Conservation (phyloP, 2,329 filamentous ascomycete species). For the Fusarium siculi region DNA sequence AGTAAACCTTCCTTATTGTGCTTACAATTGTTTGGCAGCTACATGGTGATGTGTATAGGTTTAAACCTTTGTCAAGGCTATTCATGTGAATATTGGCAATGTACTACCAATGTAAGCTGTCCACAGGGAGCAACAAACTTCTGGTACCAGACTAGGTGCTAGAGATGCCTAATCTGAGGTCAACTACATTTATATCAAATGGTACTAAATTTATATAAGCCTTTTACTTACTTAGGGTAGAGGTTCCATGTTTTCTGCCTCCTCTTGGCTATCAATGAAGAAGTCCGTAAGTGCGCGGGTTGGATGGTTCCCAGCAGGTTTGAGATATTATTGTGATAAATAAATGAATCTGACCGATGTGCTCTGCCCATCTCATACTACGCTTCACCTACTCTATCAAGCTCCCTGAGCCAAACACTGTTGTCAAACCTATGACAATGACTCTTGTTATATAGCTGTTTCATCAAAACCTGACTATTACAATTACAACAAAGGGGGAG, state of each 20-base stretch:
- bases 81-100: constrained; percentile 1
- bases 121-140: background rate
- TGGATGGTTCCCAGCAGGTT: background rate
- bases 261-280: background rate
- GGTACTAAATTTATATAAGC: background rate
- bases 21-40: too few relatives aligned
- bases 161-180: background rate
- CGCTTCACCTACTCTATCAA: background rate
- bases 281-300: background rate
- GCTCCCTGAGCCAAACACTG: background rate
- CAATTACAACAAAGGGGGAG: background rate
- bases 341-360: background rate
- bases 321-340: background rate
- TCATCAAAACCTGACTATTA: background rate
- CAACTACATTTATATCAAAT: background rate
- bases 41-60: too few relatives aligned
- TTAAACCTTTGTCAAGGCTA: background rate
- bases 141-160: background rate
- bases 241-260: background rate
- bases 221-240: background rate
- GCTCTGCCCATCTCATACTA: background rate
- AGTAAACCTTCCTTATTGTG: too few relatives aligned
- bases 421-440: too few relatives aligned
- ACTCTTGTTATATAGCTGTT: background rate
- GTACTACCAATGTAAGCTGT: background rate